Percentiles rank a stretch among this genome's conserved stretches.
These are phyloP conservation scores for Plasmodium malariae DNA, from an alignment of 169 alveolate genomes.

Conservation along the genomic window DNA sequence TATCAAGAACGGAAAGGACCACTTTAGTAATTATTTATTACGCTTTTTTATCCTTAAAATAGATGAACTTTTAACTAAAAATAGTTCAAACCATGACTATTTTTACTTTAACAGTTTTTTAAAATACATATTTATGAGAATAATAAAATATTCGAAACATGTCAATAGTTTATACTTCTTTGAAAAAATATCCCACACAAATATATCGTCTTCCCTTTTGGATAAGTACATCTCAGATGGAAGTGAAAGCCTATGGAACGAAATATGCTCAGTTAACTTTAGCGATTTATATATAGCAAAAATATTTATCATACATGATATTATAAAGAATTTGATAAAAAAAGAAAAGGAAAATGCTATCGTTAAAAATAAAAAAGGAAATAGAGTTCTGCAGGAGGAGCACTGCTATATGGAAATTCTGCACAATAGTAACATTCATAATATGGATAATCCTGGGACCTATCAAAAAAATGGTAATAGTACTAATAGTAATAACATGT, in stretches of 20 bases:
- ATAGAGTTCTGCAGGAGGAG: no score
- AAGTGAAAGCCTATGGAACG: background rate
- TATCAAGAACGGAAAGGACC: background rate
- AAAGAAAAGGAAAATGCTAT: background rate
- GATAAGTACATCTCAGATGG: no score
- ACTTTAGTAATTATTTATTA: slow-evolving; percentile 6
- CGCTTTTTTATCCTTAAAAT: slow-evolving; percentile 30
- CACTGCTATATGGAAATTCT: no score
- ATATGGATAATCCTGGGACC: no score
- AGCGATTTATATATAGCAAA: slow-evolving; percentile 16
- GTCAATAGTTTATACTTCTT: slow-evolving; percentile 1
- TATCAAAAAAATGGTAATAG: no score
- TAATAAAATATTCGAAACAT: background rate
- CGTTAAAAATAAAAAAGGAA: no score
- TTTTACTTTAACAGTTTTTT: slow-evolving; percentile 7
- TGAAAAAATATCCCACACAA: no score
- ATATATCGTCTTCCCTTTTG: no score
- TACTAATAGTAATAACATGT: no score
- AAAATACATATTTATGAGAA: slow-evolving; percentile 1
- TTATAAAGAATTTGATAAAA: slow-evolving; percentile 3
- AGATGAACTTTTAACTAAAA: slow-evolving; percentile 39
- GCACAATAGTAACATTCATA: no score
- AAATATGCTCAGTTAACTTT: background rate
- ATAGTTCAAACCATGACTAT: background rate
- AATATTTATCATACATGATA: slow-evolving; percentile 27